A percentile compares a stretch with the other conserved stretches of the same genome.
phyloP scores from a whole-genome alignment of 2,329 filamentous ascomycete species.

The Tolypocladium cylindrosporum region DNA sequence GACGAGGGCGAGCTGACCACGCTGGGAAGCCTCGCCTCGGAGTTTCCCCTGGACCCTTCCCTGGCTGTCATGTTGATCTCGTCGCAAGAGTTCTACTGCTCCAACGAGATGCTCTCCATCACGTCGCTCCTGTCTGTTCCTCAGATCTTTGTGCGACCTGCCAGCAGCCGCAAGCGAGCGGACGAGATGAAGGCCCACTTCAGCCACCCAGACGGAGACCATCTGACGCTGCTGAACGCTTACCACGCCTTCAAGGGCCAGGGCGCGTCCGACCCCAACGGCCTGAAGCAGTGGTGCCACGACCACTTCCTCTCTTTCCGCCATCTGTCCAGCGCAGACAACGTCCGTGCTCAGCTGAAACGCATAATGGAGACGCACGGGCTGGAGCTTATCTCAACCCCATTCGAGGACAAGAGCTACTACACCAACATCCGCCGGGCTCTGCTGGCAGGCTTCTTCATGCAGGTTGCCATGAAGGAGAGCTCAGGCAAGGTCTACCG shows the following conservation, averaged over 20 bases:
- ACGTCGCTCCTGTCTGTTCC: slow-evolving; percentile 90
- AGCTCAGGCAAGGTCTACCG: slow-evolving; percentile 80
- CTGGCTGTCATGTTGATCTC: slow-evolving; percentile 97
- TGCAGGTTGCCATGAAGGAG: slow-evolving; percentile 97
- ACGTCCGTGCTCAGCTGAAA: slow-evolving; percentile 82
- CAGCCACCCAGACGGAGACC: slow-evolving; percentile 85
- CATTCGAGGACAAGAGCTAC: slow-evolving; percentile 93
- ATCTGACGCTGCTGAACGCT: slow-evolving; percentile 91
- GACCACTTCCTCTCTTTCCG: slow-evolving; percentile 90
- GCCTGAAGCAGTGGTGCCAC: slow-evolving; percentile 88
- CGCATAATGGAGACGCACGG: slow-evolving; percentile 94
- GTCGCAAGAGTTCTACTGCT: slow-evolving; percentile 96
- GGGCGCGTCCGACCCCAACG: slow-evolving; percentile 46
- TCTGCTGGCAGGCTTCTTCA: slow-evolving; percentile 92
- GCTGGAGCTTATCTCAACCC: slow-evolving; percentile 76
- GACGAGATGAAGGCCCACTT: slow-evolving; percentile 98
- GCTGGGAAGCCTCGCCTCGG: slow-evolving; percentile 78
- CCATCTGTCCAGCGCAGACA: slow-evolving; percentile 84
- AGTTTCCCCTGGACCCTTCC: slow-evolving; percentile 89
- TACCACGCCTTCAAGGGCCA: slow-evolving; percentile 92
- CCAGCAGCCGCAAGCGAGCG: slow-evolving; percentile 74
- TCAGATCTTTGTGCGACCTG: slow-evolving; percentile 84
- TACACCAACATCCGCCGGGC: slow-evolving; percentile 95
- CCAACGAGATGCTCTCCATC: slow-evolving; percentile 93
- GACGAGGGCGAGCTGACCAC: slow-evolving; percentile 89